A percentile compares a stretch with the other conserved stretches of the same genome.
Evolutionary conservation across 176 grass and related monocot species (phyloP).

Genomic region (Poa pratensis): DNA sequence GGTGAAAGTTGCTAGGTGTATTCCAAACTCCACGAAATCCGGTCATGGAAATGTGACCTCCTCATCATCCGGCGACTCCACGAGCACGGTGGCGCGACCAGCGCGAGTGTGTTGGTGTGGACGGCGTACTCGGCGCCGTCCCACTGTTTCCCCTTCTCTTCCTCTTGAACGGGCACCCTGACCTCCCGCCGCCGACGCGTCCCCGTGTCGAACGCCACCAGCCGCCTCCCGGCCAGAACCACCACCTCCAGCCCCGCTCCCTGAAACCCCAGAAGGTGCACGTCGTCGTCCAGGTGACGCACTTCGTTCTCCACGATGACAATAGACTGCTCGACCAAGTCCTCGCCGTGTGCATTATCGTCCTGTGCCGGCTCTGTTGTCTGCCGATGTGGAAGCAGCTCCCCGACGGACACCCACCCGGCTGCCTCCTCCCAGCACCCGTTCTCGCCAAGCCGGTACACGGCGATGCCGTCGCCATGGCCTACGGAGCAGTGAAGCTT

Average conservation of each 20-base stretch:
- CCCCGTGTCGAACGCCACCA: slow-evolving; percentile 50
- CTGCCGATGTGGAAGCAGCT: slow-evolving; percentile 5
- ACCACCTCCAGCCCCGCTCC: slow-evolving; percentile 50
- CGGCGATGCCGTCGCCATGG: background rate
- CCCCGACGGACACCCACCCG: slow-evolving; percentile 1
- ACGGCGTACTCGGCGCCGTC: slow-evolving; percentile 32
- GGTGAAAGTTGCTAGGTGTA: no score
- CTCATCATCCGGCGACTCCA: slow-evolving; percentile 15
- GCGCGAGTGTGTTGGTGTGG: slow-evolving; percentile 70
- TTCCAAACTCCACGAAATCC: background rate
- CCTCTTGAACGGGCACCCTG: background rate
- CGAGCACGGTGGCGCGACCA: slow-evolving; percentile 25
- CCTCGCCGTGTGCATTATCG: background rate
- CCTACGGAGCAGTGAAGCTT: slow-evolving; percentile 37
- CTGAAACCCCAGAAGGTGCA: slow-evolving; percentile 59
- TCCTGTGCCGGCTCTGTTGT: background rate
- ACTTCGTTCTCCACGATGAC: background rate
- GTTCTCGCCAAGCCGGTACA: slow-evolving; percentile 1
- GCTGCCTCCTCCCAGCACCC: slow-evolving; percentile 34
- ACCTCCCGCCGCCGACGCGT: slow-evolving; percentile 43
- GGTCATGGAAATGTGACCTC: background rate
- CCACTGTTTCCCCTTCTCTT: background rate
- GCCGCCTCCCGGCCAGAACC: slow-evolving; percentile 25
- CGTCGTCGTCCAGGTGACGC: background rate
- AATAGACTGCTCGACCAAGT: background rate